These are phyloP conservation scores for Pythium dissimile DNA, from an alignment of 352 stramenopile species.

Conservation along the genomic window DNA sequence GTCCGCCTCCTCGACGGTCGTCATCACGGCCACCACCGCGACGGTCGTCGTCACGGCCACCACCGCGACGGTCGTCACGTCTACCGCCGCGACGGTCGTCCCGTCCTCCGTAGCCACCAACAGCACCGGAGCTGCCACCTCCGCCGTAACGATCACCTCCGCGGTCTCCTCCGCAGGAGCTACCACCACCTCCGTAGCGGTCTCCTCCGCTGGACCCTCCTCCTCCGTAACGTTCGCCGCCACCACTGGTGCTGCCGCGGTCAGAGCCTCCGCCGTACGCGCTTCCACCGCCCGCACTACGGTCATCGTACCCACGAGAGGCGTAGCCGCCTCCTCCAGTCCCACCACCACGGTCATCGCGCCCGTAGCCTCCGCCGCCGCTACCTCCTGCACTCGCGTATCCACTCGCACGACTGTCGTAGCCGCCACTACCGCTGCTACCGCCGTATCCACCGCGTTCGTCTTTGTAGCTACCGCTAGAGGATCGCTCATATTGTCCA, in stretches of 20 bases:
- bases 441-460: constrained; percentile 29
- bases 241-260: constrained; percentile 9
- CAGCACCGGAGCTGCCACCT: constrained; percentile 7
- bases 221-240: constrained; percentile 12
- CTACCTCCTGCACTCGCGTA: constrained; percentile 18
- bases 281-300: constrained; percentile 18
- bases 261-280: constrained; percentile 16
- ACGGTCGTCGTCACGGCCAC: constrained; percentile 15
- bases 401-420: neutral
- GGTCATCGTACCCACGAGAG: constrained; percentile 20
- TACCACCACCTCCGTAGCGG: constrained; percentile 7
- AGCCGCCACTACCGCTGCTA: neutral
- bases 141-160: constrained; percentile 14
- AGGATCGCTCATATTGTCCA: constrained; percentile 17
- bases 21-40: constrained; percentile 23
- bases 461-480: constrained; percentile 12
- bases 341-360: constrained; percentile 21
- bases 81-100: constrained; percentile 15
- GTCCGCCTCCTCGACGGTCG: constrained; percentile 25
- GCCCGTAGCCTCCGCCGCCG: constrained; percentile 1
- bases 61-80: neutral
- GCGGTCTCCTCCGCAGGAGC: constrained; percentile 23
- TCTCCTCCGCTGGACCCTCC: constrained; percentile 8
- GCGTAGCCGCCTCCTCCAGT: constrained; percentile 8
- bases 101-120: constrained; percentile 3